These are phyloP conservation scores for Clitoria ternatea DNA, from an alignment of 306 rosid genomes.

Conservation along the genomic window DNA sequence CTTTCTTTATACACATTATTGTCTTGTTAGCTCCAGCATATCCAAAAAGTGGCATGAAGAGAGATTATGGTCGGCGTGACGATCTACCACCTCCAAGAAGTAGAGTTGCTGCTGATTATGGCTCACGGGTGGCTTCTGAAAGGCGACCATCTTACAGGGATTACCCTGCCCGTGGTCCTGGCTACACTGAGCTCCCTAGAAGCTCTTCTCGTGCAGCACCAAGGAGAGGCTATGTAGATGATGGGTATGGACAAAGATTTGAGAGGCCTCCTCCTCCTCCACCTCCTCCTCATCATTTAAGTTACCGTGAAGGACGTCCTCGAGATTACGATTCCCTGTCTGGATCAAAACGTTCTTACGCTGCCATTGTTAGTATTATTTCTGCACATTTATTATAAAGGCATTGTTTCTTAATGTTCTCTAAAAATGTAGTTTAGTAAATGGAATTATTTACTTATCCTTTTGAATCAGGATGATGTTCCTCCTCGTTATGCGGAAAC, in stretches of 20 bases:
- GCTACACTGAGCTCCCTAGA: constrained; percentile 66
- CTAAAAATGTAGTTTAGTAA: background rate
- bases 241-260: constrained; percentile 72
- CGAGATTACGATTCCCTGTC: constrained; percentile 80
- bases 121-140: constrained; percentile 70
- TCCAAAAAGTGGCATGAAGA: constrained; percentile 73
- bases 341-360: constrained; percentile 90
- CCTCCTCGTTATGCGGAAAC: constrained; percentile 73
- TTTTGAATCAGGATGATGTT: constrained; percentile 63
- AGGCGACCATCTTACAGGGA: constrained; percentile 79
- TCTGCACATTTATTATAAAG: background rate
- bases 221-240: constrained; percentile 90
- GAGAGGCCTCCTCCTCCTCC: constrained; percentile 88
- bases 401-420: background rate
- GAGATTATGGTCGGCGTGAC: constrained; percentile 78
- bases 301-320: constrained; percentile 82
- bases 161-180: constrained; percentile 64
- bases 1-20: background rate
- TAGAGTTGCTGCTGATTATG: constrained; percentile 66
- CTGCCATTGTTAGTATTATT: constrained; percentile 55
- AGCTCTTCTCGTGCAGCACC: constrained; percentile 57
- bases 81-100: constrained; percentile 87
- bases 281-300: constrained; percentile 54
- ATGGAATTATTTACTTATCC: background rate
- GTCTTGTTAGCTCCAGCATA: constrained; percentile 55